phyloP scores from a whole-genome alignment of 1,284 basidiomycete species.

The Cryptococcus sp. region DNA sequence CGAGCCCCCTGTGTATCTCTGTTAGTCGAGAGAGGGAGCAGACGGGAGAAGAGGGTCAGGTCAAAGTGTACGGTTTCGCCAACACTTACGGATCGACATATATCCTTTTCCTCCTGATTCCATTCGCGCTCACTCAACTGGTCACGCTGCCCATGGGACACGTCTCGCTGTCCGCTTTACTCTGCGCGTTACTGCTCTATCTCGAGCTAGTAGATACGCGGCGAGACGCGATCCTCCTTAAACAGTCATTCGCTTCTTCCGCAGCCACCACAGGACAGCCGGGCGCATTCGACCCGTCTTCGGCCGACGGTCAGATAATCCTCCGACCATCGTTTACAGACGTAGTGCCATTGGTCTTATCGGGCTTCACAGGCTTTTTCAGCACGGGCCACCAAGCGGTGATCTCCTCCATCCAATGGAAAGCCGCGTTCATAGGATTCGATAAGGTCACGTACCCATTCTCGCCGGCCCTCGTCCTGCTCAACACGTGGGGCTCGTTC shows the following conservation, averaged over 20 bases:
- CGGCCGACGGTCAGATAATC: constrained; percentile 52
- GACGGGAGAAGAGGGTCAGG: constrained; percentile 54
- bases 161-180: constrained; percentile 65
- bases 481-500: constrained; percentile 78
- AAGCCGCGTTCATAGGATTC: constrained; percentile 80
- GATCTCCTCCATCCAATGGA: constrained; percentile 92
- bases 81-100: constrained; percentile 89
- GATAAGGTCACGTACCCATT: constrained; percentile 70
- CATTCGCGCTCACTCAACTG: constrained; percentile 66
- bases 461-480: constrained; percentile 72
- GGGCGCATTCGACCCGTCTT: constrained; percentile 54
- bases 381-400: constrained; percentile 90
- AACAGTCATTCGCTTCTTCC: constrained; percentile 33
- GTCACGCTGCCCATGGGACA: constrained; percentile 80
- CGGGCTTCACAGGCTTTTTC: constrained; percentile 78
- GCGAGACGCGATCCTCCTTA: constrained; percentile 66
- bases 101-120: constrained; percentile 73
- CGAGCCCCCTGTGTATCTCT: constrained; percentile 70
- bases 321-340: constrained; percentile 65
- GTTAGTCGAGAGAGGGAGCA: constrained; percentile 56
- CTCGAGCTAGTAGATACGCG: constrained; percentile 78
- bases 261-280: constrained; percentile 26
- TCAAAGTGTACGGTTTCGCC: constrained; percentile 80
- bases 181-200: constrained; percentile 68
- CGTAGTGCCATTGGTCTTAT: constrained; percentile 69